A percentile compares a stretch with the other conserved stretches of the same genome.
phyloP scores from a whole-genome alignment of 148 eudicot species.

The Camellia granthamiana region DNA sequence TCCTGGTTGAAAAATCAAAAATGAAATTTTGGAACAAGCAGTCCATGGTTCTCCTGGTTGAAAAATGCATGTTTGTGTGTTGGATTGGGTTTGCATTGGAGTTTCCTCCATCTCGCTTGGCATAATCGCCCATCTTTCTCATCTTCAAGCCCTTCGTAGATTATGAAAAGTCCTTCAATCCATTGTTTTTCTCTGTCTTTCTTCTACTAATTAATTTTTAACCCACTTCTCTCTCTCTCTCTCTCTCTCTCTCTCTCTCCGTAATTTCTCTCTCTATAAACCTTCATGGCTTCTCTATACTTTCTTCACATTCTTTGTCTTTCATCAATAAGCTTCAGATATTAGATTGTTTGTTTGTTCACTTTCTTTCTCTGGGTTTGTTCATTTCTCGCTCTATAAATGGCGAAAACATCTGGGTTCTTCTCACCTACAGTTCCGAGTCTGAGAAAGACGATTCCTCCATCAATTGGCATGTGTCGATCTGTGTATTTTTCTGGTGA shows the following conservation, averaged over 20 bases:
- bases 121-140: constrained; percentile 15
- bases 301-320: constrained; percentile 4
- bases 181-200: not conserved
- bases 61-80: not conserved
- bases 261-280: not conserved
- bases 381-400: constrained; percentile 6
- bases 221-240: too few species aligned
- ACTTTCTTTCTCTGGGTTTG: not conserved
- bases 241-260: too few species aligned
- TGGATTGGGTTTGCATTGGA: not conserved
- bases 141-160: constrained; percentile 7
- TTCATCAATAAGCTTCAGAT: constrained; percentile 18
- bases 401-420: constrained; percentile 54
- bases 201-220: not conserved
- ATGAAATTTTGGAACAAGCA: not conserved
- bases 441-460: constrained; percentile 25
- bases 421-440: constrained; percentile 32
- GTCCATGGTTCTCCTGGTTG: too few species aligned
- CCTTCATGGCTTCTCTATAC: not conserved
- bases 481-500: constrained; percentile 41
- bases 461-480: constrained; percentile 30
- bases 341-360: not conserved
- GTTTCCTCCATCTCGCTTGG: constrained; percentile 13
- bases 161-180: not conserved
- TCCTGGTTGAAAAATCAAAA: not conserved